A percentile compares a stretch with the other conserved stretches of the same genome.
Evolutionary conservation across 768 basidiomycete genomes (phyloP).

Genomic region (Hygrophoropsis aurantiaca): DNA sequence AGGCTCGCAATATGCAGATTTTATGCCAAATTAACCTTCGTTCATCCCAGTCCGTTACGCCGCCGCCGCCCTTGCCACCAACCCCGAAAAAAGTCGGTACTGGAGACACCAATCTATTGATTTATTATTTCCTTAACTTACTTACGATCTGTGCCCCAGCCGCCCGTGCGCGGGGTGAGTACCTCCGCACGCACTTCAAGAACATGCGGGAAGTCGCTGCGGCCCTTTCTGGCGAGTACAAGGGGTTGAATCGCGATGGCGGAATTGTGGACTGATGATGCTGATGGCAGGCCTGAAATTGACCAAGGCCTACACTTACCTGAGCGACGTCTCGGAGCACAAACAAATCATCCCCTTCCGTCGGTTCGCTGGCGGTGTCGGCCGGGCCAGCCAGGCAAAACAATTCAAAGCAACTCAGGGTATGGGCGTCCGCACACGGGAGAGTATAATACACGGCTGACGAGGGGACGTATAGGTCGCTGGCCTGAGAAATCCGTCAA

Average conservation of each 20-base stretch:
- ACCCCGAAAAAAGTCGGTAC: conserved; percentile 91
- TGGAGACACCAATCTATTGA: not conserved
- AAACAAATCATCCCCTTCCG: conserved; percentile 97
- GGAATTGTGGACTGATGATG: conserved; percentile 1
- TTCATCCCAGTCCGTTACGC: conserved; percentile 82
- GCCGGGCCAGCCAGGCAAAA: conserved; percentile 92
- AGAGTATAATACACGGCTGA: not conserved
- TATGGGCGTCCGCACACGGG: conserved; percentile 37
- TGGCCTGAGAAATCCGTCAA: conserved; percentile 99
- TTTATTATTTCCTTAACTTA: not conserved
- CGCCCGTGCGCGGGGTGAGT: conserved; percentile 91
- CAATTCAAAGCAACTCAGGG: conserved; percentile 97
- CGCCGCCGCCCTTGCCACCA: conserved; percentile 78
- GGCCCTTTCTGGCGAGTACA: conserved; percentile 75
- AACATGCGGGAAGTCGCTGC: conserved; percentile 99
- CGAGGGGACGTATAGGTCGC: conserved; percentile 65
- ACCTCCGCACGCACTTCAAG: conserved; percentile 99
- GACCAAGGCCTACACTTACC: conserved; percentile 93
- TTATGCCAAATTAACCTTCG: conserved; percentile 17
- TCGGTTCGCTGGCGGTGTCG: conserved; percentile 92
- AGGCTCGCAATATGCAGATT: conserved; percentile 17
- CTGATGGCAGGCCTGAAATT: conserved; percentile 74
- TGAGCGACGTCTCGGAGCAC: conserved; percentile 93
- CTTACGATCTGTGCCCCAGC: conserved; percentile 46
- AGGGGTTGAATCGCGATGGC: not conserved